A percentile compares a stretch with the other conserved stretches of the same genome.
phyloP scores from a whole-genome alignment of 306 rosid genomes.

The Prunus salicina region DNA sequence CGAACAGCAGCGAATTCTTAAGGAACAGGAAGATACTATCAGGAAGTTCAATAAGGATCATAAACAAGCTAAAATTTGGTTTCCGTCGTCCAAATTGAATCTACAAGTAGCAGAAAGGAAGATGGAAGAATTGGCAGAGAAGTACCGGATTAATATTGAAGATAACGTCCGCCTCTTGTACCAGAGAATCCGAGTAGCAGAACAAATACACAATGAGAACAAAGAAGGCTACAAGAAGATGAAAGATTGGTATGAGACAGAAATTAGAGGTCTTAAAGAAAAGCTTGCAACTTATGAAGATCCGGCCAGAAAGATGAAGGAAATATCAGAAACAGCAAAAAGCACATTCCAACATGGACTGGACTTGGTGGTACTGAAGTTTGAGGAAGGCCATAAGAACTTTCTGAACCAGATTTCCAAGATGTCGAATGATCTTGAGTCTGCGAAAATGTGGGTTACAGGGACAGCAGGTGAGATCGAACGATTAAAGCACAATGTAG shows the following conservation, averaged over 20 bases:
- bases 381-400: constrained; percentile 33
- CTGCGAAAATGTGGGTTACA: constrained; percentile 43
- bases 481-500: constrained; percentile 25
- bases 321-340: constrained; percentile 6
- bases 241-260: constrained; percentile 41
- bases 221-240: constrained; percentile 41
- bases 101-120: constrained; percentile 43
- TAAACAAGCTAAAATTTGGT: constrained; percentile 19
- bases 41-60: constrained; percentile 15
- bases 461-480: constrained; percentile 35
- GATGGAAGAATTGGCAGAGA: constrained; percentile 55
- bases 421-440: constrained; percentile 37
- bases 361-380: constrained; percentile 22
- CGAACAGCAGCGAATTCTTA: constrained; percentile 40
- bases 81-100: constrained; percentile 20
- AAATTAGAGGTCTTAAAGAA: constrained; percentile 32
- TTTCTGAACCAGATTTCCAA: constrained; percentile 27
- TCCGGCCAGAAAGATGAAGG: constrained; percentile 20
- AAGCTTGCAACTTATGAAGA: constrained; percentile 37
- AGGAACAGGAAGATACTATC: constrained; percentile 33
- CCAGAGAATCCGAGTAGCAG: constrained; percentile 64
- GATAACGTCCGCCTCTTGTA: constrained; percentile 51
- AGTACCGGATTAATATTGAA: constrained; percentile 43
- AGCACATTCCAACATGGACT: constrained; percentile 14
- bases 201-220: constrained; percentile 59